Base-by-base conservation (phyloP, 352 stramenopile genomes). In the Pythium biforme region DNA sequence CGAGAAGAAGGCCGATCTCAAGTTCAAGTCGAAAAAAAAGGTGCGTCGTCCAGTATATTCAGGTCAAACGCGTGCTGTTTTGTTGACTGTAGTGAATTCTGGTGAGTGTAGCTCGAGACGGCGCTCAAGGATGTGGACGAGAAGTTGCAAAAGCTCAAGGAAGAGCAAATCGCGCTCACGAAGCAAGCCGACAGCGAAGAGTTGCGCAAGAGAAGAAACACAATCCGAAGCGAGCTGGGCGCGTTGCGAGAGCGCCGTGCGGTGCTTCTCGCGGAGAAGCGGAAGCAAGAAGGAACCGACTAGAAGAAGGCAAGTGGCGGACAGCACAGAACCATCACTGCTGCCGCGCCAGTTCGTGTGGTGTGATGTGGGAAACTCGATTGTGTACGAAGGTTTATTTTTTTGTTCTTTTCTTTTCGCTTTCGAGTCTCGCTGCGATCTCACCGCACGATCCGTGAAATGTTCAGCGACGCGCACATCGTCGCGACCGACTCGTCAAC, bases 11-110 rank as follows among this genome's bases (percentile, higher is more conserved):
- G 86, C 86, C 41, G 86, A 95, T 62, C 63, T 95, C 53, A 92
- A 92, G 58, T 90, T 95, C 68, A 89, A 95, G 73, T 93, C 83
- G 10, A 95, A 95, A 73, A 89, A 91, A 62, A 93, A 93, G 80
- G 80, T 88, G 72, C 45, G 61, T 6, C 10, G 7, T 41, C 1
- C 12, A 29, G 17, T 40, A 17, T 11, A n/a, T 8, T 22, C 19
- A 23, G 4, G 14, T 20, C 3, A 15, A 39, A 39, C 6, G 25
- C 10, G 39, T 23, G 4, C 25, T 22, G n/a, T 37, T 26, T 40
- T 54, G 26, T 40, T n/a, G 23, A 20, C 3, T 54, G 25, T 39
- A 11, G 11, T 3, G 23, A 4, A 10, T 22, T 10, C 40, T 60
- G 1, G 10, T 56, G 8, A 40, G n/a, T 67, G 26, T 47, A 92